Conservation (phyloP, 2,329 filamentous ascomycete species). For the Beauveria brongniartii region DNA sequence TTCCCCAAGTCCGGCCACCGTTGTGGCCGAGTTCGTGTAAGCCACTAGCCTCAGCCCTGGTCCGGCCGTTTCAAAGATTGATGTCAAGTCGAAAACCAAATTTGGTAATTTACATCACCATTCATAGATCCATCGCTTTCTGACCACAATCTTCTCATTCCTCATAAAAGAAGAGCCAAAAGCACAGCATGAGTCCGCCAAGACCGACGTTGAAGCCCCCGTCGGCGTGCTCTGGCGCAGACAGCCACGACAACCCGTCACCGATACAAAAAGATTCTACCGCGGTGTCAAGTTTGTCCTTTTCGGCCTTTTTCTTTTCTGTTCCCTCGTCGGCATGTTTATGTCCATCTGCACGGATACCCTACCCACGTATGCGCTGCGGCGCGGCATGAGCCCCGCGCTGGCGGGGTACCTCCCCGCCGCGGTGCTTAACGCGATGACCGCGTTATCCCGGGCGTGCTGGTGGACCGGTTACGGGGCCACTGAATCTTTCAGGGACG, state of each 20-base stretch:
- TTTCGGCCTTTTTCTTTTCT: slow-evolving; percentile 53
- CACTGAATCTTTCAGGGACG: slow-evolving; percentile 72
- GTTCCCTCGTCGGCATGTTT: slow-evolving; percentile 54
- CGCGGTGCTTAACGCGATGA: slow-evolving; percentile 76
- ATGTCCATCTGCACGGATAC: slow-evolving; percentile 60
- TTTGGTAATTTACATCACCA: too few species aligned
- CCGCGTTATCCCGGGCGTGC: slow-evolving; percentile 64
- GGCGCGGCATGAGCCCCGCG: slow-evolving; percentile 17
- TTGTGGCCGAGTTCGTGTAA: neutral
- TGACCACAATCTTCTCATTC: neutral
- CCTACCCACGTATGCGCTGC: slow-evolving; percentile 61
- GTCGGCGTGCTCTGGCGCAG: slow-evolving; percentile 17
- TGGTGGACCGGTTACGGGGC: slow-evolving; percentile 65
- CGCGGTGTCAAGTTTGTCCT: slow-evolving; percentile 25
- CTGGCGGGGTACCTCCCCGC: slow-evolving; percentile 66
- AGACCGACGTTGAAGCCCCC: too few species aligned
- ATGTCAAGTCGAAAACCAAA: too few species aligned
- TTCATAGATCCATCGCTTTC: too few species aligned
- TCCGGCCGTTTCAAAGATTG: too few species aligned
- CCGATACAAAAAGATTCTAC: neutral
- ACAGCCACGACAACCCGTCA: too few species aligned
- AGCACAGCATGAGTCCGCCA: too few species aligned
- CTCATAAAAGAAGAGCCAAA: too few species aligned
- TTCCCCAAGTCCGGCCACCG: neutral
- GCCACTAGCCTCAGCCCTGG: neutral